Evolutionary conservation across 2,329 filamentous ascomycete species (phyloP).

Genomic region (Arachnopeziza araneosa): DNA sequence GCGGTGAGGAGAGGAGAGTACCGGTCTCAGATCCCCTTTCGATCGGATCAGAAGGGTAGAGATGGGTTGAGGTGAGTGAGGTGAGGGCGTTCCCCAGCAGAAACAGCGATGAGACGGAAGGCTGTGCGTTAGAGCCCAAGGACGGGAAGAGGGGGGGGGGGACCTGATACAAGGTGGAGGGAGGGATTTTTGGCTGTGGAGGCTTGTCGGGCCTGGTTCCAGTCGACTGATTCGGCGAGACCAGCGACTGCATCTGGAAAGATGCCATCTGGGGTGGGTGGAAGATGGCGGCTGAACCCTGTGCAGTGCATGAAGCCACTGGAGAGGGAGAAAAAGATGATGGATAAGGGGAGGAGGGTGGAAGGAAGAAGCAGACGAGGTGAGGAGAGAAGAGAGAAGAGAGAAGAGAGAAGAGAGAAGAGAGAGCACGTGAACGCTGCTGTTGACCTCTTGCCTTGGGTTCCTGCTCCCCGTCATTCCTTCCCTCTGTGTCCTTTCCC

Average conservation of each 20-base stretch:
- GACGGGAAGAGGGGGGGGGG: too few relatives aligned
- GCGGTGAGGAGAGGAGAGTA: neutral
- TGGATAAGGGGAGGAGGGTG: neutral
- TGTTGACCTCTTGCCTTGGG: neutral
- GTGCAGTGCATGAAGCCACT: neutral
- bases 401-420: neutral
- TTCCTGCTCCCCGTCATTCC: too few relatives aligned
- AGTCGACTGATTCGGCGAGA: neutral
- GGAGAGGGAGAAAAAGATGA: neutral
- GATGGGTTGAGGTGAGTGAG: neutral
- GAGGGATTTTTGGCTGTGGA: neutral
- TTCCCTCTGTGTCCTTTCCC: too few relatives aligned
- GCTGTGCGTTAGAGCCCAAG: neutral
- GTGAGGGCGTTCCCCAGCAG: neutral
- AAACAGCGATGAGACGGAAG: neutral
- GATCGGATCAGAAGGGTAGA: neutral
- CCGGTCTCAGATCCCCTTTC: neutral
- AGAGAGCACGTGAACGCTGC: neutral
- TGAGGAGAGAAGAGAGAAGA: neutral
- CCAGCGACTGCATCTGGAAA: neutral
- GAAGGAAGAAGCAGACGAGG: neutral
- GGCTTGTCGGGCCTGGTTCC: neutral
- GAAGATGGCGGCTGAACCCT: neutral
- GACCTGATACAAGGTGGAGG: neutral
- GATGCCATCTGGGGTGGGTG: neutral